These are phyloP conservation scores for Hypoxylon fuscum DNA, from an alignment of 495 filamentous ascomycete genomes.

Conservation along the genomic window DNA sequence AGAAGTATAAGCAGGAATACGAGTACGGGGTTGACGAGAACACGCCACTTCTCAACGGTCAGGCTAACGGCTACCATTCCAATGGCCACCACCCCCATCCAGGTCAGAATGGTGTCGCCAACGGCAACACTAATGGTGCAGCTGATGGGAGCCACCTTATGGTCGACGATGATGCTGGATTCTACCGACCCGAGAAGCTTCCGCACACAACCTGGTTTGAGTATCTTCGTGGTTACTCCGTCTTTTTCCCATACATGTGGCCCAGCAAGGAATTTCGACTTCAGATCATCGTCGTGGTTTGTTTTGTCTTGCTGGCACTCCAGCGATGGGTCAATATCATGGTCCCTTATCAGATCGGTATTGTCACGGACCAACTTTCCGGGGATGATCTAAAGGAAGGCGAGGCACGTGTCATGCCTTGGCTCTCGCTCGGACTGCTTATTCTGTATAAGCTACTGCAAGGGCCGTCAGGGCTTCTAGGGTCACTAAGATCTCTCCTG, in stretches of 20 bases:
- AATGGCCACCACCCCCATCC: constrained; percentile 38
- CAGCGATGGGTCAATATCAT: constrained; percentile 84
- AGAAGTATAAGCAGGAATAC: constrained; percentile 54
- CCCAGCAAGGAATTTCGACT: constrained; percentile 71
- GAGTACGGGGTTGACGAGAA: constrained; percentile 53
- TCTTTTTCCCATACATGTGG: constrained; percentile 97
- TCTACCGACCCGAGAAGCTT: constrained; percentile 60
- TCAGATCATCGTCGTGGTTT: constrained; percentile 79
- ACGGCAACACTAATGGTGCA: constrained; percentile 39
- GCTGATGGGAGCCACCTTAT: constrained; percentile 43
- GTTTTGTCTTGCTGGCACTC: constrained; percentile 76
- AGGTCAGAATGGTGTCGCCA: constrained; percentile 38
- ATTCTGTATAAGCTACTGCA: constrained; percentile 86
- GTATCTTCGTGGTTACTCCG: constrained; percentile 84
- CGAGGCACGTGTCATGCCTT: constrained; percentile 41
- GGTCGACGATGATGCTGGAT: constrained; percentile 58
- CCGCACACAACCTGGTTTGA: constrained; percentile 74
- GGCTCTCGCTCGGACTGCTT: constrained; percentile 72
- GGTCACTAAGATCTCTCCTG: constrained; percentile 79
- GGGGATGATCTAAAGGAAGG: constrained; percentile 41
- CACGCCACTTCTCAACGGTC: constrained; percentile 57
- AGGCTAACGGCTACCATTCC: constrained; percentile 46
- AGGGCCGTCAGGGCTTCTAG: constrained; percentile 85
- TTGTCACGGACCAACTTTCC: constrained; percentile 72
- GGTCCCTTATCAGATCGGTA: constrained; percentile 78